Conservation (phyloP, 2,329 filamentous ascomycete genomes). For the Ascochyta fabae region DNA sequence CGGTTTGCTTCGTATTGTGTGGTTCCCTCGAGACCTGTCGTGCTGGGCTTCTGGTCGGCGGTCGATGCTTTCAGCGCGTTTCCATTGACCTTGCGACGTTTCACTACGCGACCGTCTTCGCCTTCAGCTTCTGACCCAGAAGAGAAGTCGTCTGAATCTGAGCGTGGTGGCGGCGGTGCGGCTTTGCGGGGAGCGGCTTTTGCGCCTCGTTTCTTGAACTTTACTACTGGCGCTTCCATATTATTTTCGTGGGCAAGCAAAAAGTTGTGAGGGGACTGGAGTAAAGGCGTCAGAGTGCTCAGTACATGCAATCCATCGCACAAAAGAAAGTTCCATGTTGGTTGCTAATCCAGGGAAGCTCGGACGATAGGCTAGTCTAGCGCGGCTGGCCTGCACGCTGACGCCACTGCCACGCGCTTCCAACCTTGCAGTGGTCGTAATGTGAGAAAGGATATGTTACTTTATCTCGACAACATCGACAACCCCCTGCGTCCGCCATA, state of each 20-base stretch:
- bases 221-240: conserved; percentile 60
- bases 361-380: conserved; percentile 6
- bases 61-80: conserved; percentile 71
- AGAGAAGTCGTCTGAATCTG: conserved; percentile 60
- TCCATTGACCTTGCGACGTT: conserved; percentile 75
- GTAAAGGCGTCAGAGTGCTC: too few relatives aligned
- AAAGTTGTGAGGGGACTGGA: neutral
- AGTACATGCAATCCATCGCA: neutral
- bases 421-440: neutral
- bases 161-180: conserved; percentile 74
- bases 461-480: neutral
- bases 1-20: conserved; percentile 68
- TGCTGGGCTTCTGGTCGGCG: conserved; percentile 56
- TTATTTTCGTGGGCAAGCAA: conserved; percentile 5
- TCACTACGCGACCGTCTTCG: conserved; percentile 70
- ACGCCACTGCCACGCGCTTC: conserved; percentile 3
- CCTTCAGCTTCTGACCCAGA: conserved; percentile 78
- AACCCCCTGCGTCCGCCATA: too few relatives aligned
- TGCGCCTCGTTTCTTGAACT: conserved; percentile 86
- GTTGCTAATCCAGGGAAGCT: conserved; percentile 16
- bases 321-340: conserved; percentile 12
- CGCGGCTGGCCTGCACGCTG: conserved; percentile 1
- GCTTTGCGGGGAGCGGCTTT: conserved; percentile 84
- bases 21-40: conserved; percentile 48
- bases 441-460: too few relatives aligned